A percentile compares a stretch with the other conserved stretches of the same genome.
Conservation (phyloP, 2,329 filamentous ascomycete species). For the Sclerotinia glacialis region DNA sequence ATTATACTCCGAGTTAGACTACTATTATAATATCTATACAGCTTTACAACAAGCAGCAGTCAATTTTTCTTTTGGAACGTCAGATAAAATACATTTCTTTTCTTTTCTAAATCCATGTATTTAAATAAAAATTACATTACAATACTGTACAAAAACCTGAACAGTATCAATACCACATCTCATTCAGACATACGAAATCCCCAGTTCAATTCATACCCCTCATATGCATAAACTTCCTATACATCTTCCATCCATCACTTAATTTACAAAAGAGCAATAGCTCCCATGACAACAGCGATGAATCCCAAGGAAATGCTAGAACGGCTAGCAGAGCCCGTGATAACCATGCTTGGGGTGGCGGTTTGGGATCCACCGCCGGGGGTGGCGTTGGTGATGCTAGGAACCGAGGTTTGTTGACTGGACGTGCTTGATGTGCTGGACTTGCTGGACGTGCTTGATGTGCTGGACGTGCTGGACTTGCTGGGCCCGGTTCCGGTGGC, state of each 20-base stretch:
- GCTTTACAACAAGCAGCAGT: too few relatives aligned
- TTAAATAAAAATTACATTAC: too few relatives aligned
- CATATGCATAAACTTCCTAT: too few relatives aligned
- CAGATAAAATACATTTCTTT: too few relatives aligned
- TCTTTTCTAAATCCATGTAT: too few relatives aligned
- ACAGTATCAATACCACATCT: not conserved
- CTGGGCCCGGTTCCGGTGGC: not conserved
- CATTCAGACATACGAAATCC: constrained; percentile 13
- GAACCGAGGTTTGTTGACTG: not conserved
- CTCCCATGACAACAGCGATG: constrained; percentile 9
- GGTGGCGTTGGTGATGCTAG: not conserved
- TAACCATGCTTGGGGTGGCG: not conserved
- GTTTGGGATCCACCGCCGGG: not conserved
- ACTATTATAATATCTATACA: too few relatives aligned
- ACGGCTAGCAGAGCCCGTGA: constrained; percentile 16
- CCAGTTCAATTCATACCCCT: not conserved
- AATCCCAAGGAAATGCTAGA: constrained; percentile 1
- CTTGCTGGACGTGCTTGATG: too few relatives aligned
- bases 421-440: not conserved
- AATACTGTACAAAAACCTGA: too few relatives aligned
- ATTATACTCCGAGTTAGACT: too few relatives aligned
- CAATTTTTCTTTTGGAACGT: too few relatives aligned
- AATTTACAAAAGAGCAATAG: constrained; percentile 14
- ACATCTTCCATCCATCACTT: not conserved
- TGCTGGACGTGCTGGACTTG: not conserved